Conservation (phyloP, 306 rosid species). For the Medicago ruthenica region DNA sequence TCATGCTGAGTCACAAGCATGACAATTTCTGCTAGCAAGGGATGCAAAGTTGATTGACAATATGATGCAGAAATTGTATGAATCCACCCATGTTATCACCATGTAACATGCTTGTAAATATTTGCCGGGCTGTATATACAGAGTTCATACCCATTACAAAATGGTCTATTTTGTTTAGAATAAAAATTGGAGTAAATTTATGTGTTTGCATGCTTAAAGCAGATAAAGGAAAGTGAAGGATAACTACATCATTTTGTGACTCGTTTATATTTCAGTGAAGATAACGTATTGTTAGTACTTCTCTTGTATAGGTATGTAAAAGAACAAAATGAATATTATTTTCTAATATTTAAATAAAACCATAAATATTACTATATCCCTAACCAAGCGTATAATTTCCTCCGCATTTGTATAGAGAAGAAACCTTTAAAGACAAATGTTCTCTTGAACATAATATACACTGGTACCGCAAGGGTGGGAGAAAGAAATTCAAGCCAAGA, state of each 20-base stretch:
- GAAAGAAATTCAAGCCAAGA: too few species aligned
- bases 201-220: slow-evolving; percentile 15
- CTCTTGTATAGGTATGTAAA: too few species aligned
- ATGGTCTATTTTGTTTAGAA: slow-evolving; percentile 22
- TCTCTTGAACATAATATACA: too few species aligned
- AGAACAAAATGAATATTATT: too few species aligned
- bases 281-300: background rate
- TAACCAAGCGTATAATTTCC: background rate
- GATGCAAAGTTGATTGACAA: slow-evolving; percentile 33
- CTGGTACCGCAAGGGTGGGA: too few species aligned
- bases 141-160: slow-evolving; percentile 6
- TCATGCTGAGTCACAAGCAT: slow-evolving; percentile 26
- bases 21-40: slow-evolving; percentile 15
- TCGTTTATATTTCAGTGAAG: background rate
- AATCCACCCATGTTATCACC: slow-evolving; percentile 14
- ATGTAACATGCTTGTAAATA: slow-evolving; percentile 47
- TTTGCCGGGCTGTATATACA: slow-evolving; percentile 34
- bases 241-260: background rate
- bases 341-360: background rate
- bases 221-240: slow-evolving; percentile 24
- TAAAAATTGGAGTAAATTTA: slow-evolving; percentile 19
- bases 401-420: background rate
- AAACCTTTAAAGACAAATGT: too few species aligned
- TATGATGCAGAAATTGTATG: slow-evolving; percentile 6
- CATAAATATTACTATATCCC: background rate